These are phyloP conservation scores for Boletus fagicola DNA, from an alignment of 768 basidiomycete genomes.

Conservation along the genomic window DNA sequence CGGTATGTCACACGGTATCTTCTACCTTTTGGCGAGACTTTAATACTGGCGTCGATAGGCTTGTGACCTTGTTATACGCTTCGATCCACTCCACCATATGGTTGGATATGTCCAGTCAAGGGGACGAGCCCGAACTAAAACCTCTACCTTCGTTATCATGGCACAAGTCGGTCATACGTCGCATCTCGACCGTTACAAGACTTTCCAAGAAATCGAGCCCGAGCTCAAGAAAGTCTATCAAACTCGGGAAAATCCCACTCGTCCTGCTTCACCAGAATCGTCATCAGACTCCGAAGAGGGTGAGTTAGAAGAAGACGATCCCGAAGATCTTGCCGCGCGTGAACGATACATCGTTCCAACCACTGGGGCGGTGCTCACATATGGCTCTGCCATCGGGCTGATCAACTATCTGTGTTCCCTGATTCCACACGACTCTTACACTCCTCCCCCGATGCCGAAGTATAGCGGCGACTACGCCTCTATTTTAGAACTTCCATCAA, in stretches of 20 bases:
- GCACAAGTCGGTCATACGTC: constrained; percentile 57
- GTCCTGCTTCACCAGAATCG: constrained; percentile 27
- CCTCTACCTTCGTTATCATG: constrained; percentile 82
- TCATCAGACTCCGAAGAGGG: constrained; percentile 30
- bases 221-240: constrained; percentile 65
- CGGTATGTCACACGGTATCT: constrained; percentile 41
- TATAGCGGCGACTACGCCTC: constrained; percentile 60
- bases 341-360: constrained; percentile 71
- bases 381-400: constrained; percentile 68
- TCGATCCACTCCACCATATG: constrained; percentile 79
- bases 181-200: constrained; percentile 57
- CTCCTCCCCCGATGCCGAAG: constrained; percentile 54
- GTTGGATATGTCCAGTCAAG: constrained; percentile 88
- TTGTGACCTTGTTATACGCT: constrained; percentile 84
- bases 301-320: constrained; percentile 46
- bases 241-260: constrained; percentile 39
- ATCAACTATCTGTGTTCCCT: constrained; percentile 76
- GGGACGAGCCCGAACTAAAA: constrained; percentile 75
- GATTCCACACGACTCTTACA: constrained; percentile 71
- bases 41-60: constrained; percentile 45
- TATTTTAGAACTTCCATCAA: constrained; percentile 63
- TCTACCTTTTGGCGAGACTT: background rate
- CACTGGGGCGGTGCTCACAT: constrained; percentile 78
- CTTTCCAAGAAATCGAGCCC: constrained; percentile 59
- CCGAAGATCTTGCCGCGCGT: constrained; percentile 58